Percentiles rank a stretch among this genome's conserved stretches.
phyloP scores from a whole-genome alignment of 1,139 yeast genomes.

The Lizanozyma gosingica region DNA sequence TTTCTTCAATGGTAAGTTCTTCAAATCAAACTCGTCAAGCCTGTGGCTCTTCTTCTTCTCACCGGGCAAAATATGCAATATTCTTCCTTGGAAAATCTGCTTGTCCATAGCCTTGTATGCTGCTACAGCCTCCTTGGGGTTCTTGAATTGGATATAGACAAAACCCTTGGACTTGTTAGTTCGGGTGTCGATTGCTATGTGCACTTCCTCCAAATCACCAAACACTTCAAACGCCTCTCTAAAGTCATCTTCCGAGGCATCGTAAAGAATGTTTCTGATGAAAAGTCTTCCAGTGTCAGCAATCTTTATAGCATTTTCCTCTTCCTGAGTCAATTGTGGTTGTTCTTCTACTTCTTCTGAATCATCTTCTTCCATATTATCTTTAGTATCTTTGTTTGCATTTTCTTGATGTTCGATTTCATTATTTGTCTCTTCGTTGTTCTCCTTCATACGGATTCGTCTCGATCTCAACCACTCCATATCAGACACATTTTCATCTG shows the following conservation, averaged over 20 bases:
- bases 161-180: slow-evolving; percentile 91
- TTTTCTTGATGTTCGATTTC: slow-evolving; percentile 5
- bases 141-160: slow-evolving; percentile 69
- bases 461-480: slow-evolving; percentile 82
- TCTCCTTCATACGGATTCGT: slow-evolving; percentile 64
- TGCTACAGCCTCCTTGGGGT: slow-evolving; percentile 60
- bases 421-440: slow-evolving; percentile 10
- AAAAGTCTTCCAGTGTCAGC: slow-evolving; percentile 73
- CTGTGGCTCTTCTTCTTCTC: slow-evolving; percentile 64
- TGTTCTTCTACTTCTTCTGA: slow-evolving; percentile 11
- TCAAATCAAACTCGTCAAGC: slow-evolving; percentile 82
- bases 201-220: slow-evolving; percentile 71
- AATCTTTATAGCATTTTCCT: slow-evolving; percentile 45
- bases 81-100: slow-evolving; percentile 88
- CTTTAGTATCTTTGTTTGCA: slow-evolving; percentile 7
- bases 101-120: slow-evolving; percentile 76
- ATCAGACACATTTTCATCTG: slow-evolving; percentile 58
- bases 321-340: slow-evolving; percentile 18
- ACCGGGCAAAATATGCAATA: slow-evolving; percentile 83
- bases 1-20: slow-evolving; percentile 84
- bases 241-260: slow-evolving; percentile 76
- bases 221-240: slow-evolving; percentile 43
- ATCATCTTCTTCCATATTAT: slow-evolving; percentile 4
- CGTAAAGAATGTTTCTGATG: slow-evolving; percentile 75
- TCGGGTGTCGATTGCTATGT: slow-evolving; percentile 83